These are phyloP conservation scores for Aspergillus terreus DNA, from an alignment of 2,329 filamentous ascomycete species.

Conservation along the genomic window DNA sequence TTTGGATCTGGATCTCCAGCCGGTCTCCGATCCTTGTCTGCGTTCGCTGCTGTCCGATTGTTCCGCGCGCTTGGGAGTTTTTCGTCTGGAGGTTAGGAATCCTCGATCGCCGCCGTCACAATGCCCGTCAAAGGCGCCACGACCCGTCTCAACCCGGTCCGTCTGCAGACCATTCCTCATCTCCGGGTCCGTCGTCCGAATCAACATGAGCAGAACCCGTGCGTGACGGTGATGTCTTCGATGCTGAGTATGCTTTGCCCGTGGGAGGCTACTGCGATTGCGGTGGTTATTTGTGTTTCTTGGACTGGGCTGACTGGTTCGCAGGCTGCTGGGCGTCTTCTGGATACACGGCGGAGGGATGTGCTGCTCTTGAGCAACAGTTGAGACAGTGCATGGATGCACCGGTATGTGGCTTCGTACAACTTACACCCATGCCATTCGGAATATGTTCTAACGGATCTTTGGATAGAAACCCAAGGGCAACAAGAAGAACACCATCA, in stretches of 20 bases:
- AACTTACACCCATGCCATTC: no score
- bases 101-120: slow-evolving; percentile 10
- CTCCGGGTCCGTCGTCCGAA: slow-evolving; percentile 64
- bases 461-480: slow-evolving; percentile 51
- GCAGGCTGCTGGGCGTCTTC: slow-evolving; percentile 47
- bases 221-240: slow-evolving; percentile 62
- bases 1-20: slow-evolving; percentile 2
- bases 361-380: slow-evolving; percentile 57
- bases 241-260: slow-evolving; percentile 56
- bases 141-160: slow-evolving; percentile 44
- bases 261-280: not conserved
- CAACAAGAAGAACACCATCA: slow-evolving; percentile 73
- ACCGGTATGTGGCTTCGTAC: slow-evolving; percentile 51
- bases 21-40: slow-evolving; percentile 7
- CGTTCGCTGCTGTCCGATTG: slow-evolving; percentile 9
- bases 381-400: slow-evolving; percentile 74
- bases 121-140: slow-evolving; percentile 44
- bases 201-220: slow-evolving; percentile 60
- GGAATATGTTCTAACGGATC: not conserved
- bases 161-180: slow-evolving; percentile 47
- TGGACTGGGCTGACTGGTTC: not conserved
- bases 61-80: not conserved
- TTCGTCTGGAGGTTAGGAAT: not conserved
- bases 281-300: not conserved
- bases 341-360: slow-evolving; percentile 52